Conservation (phyloP, 2,329 filamentous ascomycete species). For the Rosellinia necatrix region DNA sequence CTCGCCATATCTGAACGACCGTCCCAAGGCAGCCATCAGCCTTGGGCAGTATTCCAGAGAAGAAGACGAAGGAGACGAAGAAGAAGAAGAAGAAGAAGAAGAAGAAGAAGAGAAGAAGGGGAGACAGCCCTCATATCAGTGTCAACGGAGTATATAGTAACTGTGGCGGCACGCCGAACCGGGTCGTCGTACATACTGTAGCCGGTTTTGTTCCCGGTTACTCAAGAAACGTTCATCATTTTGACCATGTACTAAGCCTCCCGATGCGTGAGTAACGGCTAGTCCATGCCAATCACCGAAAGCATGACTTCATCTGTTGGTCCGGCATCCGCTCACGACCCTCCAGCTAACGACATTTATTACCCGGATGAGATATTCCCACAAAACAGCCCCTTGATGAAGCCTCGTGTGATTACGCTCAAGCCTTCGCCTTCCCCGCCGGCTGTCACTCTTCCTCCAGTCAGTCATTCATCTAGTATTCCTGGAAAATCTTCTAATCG, state of each 20-base stretch:
- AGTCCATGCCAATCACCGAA: conserved; percentile 37
- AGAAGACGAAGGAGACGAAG: too few species aligned
- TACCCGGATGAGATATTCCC: conserved; percentile 54
- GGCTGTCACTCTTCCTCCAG: conserved; percentile 49
- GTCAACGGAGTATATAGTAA: conserved; percentile 4
- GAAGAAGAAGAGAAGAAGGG: too few species aligned
- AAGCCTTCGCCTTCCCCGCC: conserved; percentile 58
- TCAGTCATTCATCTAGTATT: conserved; percentile 48
- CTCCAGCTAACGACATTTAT: conserved; percentile 46
- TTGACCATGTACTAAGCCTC: conserved; percentile 38
- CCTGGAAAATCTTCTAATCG: conserved; percentile 56
- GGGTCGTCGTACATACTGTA: conserved; percentile 12
- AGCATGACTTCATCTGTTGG: conserved; percentile 42
- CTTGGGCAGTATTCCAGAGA: neutral
- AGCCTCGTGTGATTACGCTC: conserved; percentile 49
- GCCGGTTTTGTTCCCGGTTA: conserved; percentile 10
- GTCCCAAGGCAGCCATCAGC: neutral
- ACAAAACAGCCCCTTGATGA: conserved; percentile 47
- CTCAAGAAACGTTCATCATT: conserved; percentile 23
- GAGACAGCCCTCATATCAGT: conserved; percentile 2
- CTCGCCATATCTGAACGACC: conserved; percentile 5
- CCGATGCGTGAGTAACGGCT: conserved; percentile 42
- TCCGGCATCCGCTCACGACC: conserved; percentile 39
- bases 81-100: too few species aligned
- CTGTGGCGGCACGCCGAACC: conserved; percentile 7